Conservation (phyloP, 768 basidiomycete genomes). For the Russula sp. region DNA sequence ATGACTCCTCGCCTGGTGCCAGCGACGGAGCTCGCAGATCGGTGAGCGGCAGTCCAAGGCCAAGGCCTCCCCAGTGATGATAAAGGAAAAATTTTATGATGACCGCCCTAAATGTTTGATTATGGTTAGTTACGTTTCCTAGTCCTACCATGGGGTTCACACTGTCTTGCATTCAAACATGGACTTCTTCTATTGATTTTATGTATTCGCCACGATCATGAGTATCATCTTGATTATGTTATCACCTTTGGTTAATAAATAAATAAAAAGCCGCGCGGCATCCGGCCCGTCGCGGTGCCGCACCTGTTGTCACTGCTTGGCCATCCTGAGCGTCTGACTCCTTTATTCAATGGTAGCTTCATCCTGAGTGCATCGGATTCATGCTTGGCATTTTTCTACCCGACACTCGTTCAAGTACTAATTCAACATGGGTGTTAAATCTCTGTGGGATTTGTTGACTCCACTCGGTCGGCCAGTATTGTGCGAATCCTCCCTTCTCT, state of each 20-base stretch:
- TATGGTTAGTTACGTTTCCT: neutral
- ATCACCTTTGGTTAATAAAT: neutral
- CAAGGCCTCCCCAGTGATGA: constrained; percentile 13
- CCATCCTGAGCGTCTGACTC: neutral
- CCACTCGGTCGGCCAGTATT: constrained; percentile 94
- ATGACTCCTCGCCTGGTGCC: neutral
- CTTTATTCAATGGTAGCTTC: neutral
- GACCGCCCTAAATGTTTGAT: neutral
- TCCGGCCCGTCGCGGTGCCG: too few relatives aligned
- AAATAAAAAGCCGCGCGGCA: too few relatives aligned
- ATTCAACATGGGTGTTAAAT: constrained; percentile 85
- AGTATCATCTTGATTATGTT: neutral
- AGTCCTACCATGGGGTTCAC: neutral
- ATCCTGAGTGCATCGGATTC: neutral
- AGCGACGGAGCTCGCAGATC: constrained; percentile 15
- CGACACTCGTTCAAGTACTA: neutral
- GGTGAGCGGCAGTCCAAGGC: constrained; percentile 12
- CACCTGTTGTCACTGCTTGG: too few relatives aligned
- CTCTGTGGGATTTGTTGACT: constrained; percentile 84
- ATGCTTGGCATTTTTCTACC: neutral
- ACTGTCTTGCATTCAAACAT: neutral
- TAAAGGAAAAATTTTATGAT: neutral
- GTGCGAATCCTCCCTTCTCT: constrained; percentile 36
- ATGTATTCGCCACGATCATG: neutral
- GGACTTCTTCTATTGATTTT: neutral